Evolutionary conservation across 169 alveolate genomes (phyloP), one percentile per base, ranked within the genome.

Genomic region (Plasmodium knowlesi): DNA sequence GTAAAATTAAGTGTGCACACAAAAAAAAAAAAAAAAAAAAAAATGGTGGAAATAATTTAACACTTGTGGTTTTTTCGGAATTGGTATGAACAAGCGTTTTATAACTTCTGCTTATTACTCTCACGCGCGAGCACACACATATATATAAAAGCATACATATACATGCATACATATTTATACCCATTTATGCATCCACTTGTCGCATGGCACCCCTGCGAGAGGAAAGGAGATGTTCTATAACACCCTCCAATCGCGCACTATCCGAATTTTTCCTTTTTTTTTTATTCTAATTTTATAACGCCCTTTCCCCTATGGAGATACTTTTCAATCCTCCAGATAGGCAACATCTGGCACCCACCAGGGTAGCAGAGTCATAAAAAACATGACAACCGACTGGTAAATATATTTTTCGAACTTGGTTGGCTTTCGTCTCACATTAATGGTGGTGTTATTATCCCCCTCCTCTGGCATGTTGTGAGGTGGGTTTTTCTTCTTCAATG

Each of bases 271-370:
- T 30, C 34, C 88, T 81, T 5, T 83, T 81, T 5, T 83, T 39
- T 67, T 53, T 82, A 19, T 6, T 37, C 30, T 8, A 50, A 8
- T 25, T 82, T 50, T 32, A 46, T 53, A 14, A 14, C n/a, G 41
- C 57, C 67, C 19, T 79, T 80, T 30, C 73, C 32, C 9, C 30
- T 3, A 5, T 41, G 91, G 70, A n/a, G 50, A 25, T 30, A 46
- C 85, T n/a, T 91, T 82, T 86, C 92, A 92, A 43, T 84, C 96
- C 84, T 89, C 96, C 70, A 96, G 82, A 82, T 96, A 96, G 4
- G 83, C 91, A 46, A 95, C 96, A 70, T 96, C 95, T 22, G 97
- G 97, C 25, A 93, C 97, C 97, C 97, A 96, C 97, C 97, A 96
- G 1, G 97, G 97, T 25, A 96, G 41, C 30, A 96, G 70, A 57